These are phyloP conservation scores for Saccharomycopsis schoenii DNA, from an alignment of 805 yeast genomes.

Conservation along the genomic window DNA sequence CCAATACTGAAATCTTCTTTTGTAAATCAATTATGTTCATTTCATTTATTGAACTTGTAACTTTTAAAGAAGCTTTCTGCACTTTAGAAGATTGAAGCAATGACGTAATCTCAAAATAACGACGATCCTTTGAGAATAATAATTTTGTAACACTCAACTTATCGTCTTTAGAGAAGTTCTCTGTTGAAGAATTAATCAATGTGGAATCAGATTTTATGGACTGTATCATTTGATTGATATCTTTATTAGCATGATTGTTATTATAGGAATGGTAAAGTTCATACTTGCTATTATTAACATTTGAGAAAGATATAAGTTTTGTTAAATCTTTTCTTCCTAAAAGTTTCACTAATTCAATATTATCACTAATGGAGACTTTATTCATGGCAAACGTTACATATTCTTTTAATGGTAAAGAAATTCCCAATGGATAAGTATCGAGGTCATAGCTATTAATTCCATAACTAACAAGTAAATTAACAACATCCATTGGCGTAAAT, in stretches of 20 bases:
- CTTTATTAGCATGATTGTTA: slow-evolving; percentile 24
- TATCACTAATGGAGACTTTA: slow-evolving; percentile 31
- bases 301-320: slow-evolving; percentile 18
- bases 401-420: slow-evolving; percentile 57
- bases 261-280: background rate
- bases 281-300: background rate
- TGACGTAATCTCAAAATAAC: slow-evolving; percentile 68
- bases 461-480: slow-evolving; percentile 51
- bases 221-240: slow-evolving; percentile 32
- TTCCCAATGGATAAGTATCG: slow-evolving; percentile 67
- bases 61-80: slow-evolving; percentile 40
- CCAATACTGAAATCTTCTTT: slow-evolving; percentile 45
- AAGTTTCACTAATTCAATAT: slow-evolving; percentile 36
- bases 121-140: slow-evolving; percentile 66
- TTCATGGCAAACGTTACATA: slow-evolving; percentile 46
- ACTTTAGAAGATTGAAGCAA: slow-evolving; percentile 60
- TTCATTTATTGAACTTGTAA: slow-evolving; percentile 37
- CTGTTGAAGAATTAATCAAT: slow-evolving; percentile 44
- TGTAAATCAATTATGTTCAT: slow-evolving; percentile 46
- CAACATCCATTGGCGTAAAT: slow-evolving; percentile 42
- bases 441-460: slow-evolving; percentile 41
- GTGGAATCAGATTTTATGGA: slow-evolving; percentile 35
- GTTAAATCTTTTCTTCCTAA: slow-evolving; percentile 62
- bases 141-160: slow-evolving; percentile 56
- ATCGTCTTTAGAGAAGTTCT: slow-evolving; percentile 62